These are phyloP conservation scores for Thelonectria discophora DNA, from an alignment of 2,329 filamentous ascomycete genomes.

Conservation along the genomic window DNA sequence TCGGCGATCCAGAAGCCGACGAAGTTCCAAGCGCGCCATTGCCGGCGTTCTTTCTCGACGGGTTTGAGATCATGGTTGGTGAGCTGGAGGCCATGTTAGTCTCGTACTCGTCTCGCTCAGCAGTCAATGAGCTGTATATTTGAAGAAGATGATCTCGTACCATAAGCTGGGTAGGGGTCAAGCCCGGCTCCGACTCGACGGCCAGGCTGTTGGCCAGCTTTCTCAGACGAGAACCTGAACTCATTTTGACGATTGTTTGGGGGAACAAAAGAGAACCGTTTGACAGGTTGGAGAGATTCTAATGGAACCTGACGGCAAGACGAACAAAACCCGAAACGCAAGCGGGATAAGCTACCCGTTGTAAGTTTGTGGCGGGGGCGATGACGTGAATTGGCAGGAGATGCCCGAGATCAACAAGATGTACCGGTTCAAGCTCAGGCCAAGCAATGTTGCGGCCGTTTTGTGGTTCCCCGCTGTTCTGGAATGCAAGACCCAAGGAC, in stretches of 20 bases:
- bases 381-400: constrained; percentile 33
- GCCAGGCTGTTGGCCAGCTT: constrained; percentile 68
- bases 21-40: constrained; percentile 90
- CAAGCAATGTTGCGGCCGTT: constrained; percentile 15
- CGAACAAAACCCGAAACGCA: neutral
- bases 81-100: constrained; percentile 58
- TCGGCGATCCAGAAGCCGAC: constrained; percentile 89
- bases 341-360: constrained; percentile 1
- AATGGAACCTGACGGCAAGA: neutral
- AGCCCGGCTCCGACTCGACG: constrained; percentile 77
- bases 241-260: constrained; percentile 29
- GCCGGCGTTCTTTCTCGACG: constrained; percentile 80
- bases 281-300: neutral
- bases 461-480: constrained; percentile 32
- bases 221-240: constrained; percentile 50
- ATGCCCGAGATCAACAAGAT: constrained; percentile 16
- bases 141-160: constrained; percentile 48
- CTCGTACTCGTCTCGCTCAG: neutral
- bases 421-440: constrained; percentile 20
- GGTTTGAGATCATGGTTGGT: constrained; percentile 84
- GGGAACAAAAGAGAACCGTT: neutral
- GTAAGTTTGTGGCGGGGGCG: constrained; percentile 19
- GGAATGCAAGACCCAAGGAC: constrained; percentile 17
- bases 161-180: constrained; percentile 84
- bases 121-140: neutral